Evolutionary conservation across 495 filamentous ascomycete species (phyloP), one percentile per base, ranked within the genome.

Genomic region (Xylaria flabelliformis): DNA sequence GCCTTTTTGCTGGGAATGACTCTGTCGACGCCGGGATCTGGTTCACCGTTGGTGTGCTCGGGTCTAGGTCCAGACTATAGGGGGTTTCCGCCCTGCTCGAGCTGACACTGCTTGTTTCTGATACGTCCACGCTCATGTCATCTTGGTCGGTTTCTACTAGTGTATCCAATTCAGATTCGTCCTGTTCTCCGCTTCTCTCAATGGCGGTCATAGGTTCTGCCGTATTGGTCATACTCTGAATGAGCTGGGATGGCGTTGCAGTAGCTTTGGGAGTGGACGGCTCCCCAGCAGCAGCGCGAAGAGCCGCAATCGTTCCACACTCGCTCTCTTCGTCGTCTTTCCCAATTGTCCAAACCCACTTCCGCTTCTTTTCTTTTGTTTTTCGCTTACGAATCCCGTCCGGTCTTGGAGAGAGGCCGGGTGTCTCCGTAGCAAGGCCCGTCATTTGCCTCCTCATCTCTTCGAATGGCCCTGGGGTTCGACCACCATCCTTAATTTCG

Each of bases 401-500:
- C 17, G 71, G 50, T 19, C 78, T 70, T 46, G 83, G 74, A 0
- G 84, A 80, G 13, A 74, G 77, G 12, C 81, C 69, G 6, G 81
- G 78, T 3, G 80, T 80, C 41, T 83, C 81, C 64, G 80, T 78
- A 39, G 76, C 71, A 70, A 87, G 72, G 67, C 81, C 67, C 50
- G 84, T 85, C 81, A 88, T 84, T 51, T 85, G 80, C 0, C 87
- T 78, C 24, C 86, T 80, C 85, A 87, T 87, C 70, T 89, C 86
- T 73, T 89, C 87, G 44, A 88, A 89, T 7, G 87, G 86, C 0
- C 87, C 86, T 0, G 87, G 86, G 0, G 86, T 89, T 74, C 86
- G 82, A 1, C 86, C 87, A 8, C 87, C 86, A 69, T 89, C 86
- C 50, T 84, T 81, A 0, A 83, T 86, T 61, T 87, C 82, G 58